Evolutionary conservation across 176 grass and related monocot genomes (phyloP).

Genomic region (Avena insularis): DNA sequence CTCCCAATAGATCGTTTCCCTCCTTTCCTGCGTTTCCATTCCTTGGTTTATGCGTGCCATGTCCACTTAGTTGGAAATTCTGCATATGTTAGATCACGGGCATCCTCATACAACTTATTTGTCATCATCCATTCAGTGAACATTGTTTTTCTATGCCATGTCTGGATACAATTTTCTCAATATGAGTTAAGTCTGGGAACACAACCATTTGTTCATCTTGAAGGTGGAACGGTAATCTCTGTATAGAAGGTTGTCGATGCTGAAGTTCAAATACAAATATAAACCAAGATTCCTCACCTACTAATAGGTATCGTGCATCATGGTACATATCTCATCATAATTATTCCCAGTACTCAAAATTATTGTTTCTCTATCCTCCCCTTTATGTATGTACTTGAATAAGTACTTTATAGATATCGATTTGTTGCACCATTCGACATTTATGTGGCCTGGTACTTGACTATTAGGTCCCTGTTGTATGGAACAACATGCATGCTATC

Average conservation of each 20-base stretch:
- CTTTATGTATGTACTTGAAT: no score
- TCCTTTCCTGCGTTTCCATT: background rate
- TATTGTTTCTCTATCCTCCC: no score
- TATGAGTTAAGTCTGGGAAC: background rate
- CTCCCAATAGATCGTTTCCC: constrained; percentile 6
- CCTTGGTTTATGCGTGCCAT: background rate
- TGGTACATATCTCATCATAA: constrained; percentile 28
- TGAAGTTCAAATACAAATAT: constrained; percentile 49
- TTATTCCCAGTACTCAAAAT: no score
- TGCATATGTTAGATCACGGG: constrained; percentile 16
- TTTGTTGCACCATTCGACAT: no score
- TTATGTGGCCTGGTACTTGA: no score
- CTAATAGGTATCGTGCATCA: constrained; percentile 44
- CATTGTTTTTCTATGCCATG: constrained; percentile 1
- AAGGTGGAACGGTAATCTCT: constrained; percentile 42
- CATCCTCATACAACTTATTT: background rate
- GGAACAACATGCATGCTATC: no score
- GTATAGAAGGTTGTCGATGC: constrained; percentile 21
- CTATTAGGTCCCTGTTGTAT: no score
- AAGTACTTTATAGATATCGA: no score
- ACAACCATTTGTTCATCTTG: constrained; percentile 22
- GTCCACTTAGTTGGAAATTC: constrained; percentile 41
- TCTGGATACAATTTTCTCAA: background rate
- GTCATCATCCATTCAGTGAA: constrained; percentile 43
- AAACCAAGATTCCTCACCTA: constrained; percentile 21